A percentile compares a stretch with the other conserved stretches of the same genome.
These are phyloP conservation scores for Colletotrichum karsti DNA, from an alignment of 2,329 filamentous ascomycete species.

Conservation along the genomic window DNA sequence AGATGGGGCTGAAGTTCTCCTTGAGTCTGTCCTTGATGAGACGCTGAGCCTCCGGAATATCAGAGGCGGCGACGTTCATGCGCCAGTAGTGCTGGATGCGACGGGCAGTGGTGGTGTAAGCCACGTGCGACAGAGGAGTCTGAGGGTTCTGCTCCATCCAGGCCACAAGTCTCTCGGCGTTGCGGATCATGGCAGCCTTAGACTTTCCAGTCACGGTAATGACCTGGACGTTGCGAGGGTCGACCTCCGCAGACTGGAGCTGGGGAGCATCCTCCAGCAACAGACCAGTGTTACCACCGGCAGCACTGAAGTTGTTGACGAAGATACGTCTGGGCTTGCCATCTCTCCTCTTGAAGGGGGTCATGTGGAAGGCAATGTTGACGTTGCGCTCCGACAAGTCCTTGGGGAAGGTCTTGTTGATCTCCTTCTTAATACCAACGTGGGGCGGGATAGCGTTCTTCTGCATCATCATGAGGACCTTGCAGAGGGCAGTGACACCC, in stretches of 20 bases:
- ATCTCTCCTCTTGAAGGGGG: slow-evolving; percentile 57
- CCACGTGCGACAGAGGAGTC: slow-evolving; percentile 63
- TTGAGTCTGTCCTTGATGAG: slow-evolving; percentile 50
- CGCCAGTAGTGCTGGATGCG: slow-evolving; percentile 57
- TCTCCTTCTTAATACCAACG: slow-evolving; percentile 70
- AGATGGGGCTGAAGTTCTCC: slow-evolving; percentile 52
- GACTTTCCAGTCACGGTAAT: slow-evolving; percentile 67
- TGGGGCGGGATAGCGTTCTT: slow-evolving; percentile 72
- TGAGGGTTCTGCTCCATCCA: slow-evolving; percentile 63
- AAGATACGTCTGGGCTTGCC: slow-evolving; percentile 57
- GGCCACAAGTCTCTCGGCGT: slow-evolving; percentile 61
- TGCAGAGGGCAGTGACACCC: slow-evolving; percentile 69
- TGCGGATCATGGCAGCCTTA: slow-evolving; percentile 64
- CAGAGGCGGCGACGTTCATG: slow-evolving; percentile 54
- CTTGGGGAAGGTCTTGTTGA: slow-evolving; percentile 67
- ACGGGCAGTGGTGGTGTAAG: slow-evolving; percentile 75
- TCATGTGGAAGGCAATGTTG: slow-evolving; percentile 64
- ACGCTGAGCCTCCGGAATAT: slow-evolving; percentile 50
- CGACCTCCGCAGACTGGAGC: slow-evolving; percentile 51
- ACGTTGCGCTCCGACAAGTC: slow-evolving; percentile 67
- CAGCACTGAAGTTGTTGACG: slow-evolving; percentile 76
- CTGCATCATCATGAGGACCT: slow-evolving; percentile 72
- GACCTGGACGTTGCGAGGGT: slow-evolving; percentile 66
- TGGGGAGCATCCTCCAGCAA: slow-evolving; percentile 70
- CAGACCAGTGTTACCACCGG: slow-evolving; percentile 76